Evolutionary conservation across 169 alveolate genomes (phyloP).

Genomic region (Toxoplasma gondii): DNA sequence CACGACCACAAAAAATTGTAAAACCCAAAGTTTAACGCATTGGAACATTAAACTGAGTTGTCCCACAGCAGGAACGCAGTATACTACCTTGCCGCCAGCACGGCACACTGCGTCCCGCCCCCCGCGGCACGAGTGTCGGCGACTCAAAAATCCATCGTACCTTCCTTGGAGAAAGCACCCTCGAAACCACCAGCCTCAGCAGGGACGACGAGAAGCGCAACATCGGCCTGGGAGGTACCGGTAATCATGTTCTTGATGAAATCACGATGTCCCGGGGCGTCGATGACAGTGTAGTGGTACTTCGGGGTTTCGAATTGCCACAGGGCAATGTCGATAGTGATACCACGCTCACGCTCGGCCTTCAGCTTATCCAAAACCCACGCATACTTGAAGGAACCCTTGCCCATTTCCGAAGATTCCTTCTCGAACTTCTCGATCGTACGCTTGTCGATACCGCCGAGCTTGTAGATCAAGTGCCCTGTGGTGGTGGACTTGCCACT

Average conservation of each 20-base stretch:
- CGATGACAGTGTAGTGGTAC: slow-evolving; percentile 97
- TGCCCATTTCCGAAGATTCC: slow-evolving; percentile 95
- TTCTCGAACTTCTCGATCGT: slow-evolving; percentile 95
- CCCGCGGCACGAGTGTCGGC: too few relatives aligned
- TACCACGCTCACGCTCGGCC: slow-evolving; percentile 99
- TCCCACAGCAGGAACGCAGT: too few relatives aligned
- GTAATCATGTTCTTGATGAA: slow-evolving; percentile 99
- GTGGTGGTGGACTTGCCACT: slow-evolving; percentile 98
- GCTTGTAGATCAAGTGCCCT: slow-evolving; percentile 94
- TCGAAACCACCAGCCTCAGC: slow-evolving; percentile 98
- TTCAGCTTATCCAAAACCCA: slow-evolving; percentile 98
- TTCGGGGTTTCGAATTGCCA: slow-evolving; percentile 98
- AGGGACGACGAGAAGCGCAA: slow-evolving; percentile 97
- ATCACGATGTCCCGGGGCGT: slow-evolving; percentile 99
- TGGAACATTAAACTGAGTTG: too few relatives aligned
- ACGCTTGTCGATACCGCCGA: slow-evolving; percentile 96
- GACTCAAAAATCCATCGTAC: too few relatives aligned
- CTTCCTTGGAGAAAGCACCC: slow-evolving; percentile 94
- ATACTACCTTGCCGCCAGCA: too few relatives aligned
- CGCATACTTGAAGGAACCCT: slow-evolving; percentile 97
- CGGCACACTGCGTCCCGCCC: too few relatives aligned
- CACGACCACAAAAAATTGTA: too few relatives aligned
- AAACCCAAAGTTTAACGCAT: too few relatives aligned
- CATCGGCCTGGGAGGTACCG: slow-evolving; percentile 99
- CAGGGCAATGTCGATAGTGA: slow-evolving; percentile 97